Evolutionary conservation across 2,329 filamentous ascomycete species (phyloP).

Genomic region (Colletotrichum magnum): DNA sequence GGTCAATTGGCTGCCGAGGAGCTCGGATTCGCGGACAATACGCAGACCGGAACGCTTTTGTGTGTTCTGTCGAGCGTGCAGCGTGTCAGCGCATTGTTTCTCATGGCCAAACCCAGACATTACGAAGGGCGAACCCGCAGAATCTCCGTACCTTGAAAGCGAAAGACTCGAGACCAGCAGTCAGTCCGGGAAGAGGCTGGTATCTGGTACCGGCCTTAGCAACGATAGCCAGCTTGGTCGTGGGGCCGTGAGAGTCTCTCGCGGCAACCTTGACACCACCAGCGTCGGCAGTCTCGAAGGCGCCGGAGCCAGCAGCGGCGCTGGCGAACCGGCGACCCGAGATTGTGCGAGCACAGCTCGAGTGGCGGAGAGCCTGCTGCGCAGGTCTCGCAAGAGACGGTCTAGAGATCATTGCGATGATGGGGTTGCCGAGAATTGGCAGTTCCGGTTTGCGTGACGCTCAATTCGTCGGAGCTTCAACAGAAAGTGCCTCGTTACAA

Average conservation of each 20-base stretch:
- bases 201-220: slow-evolving; percentile 96
- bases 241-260: slow-evolving; percentile 89
- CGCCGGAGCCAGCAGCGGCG: slow-evolving; percentile 76
- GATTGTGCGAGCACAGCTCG: slow-evolving; percentile 68
- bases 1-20: slow-evolving; percentile 90
- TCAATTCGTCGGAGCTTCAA: slow-evolving; percentile 42
- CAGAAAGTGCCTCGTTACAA: slow-evolving; percentile 43
- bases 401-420: slow-evolving; percentile 75
- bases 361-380: slow-evolving; percentile 70
- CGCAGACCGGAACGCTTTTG: slow-evolving; percentile 88
- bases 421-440: slow-evolving; percentile 70
- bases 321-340: slow-evolving; percentile 70
- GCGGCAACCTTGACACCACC: slow-evolving; percentile 93
- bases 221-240: slow-evolving; percentile 91
- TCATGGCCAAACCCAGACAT: neutral
- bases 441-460: slow-evolving; percentile 45
- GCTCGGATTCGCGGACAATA: slow-evolving; percentile 94
- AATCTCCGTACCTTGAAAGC: slow-evolving; percentile 86
- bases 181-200: slow-evolving; percentile 89
- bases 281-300: slow-evolving; percentile 89
- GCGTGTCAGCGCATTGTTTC: slow-evolving; percentile 32
- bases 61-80: slow-evolving; percentile 76
- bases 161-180: slow-evolving; percentile 92
- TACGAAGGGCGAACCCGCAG: slow-evolving; percentile 8
- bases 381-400: slow-evolving; percentile 71